Conservation (phyloP, 2,329 filamentous ascomycete species). For the Ophiocordyceps australis region DNA sequence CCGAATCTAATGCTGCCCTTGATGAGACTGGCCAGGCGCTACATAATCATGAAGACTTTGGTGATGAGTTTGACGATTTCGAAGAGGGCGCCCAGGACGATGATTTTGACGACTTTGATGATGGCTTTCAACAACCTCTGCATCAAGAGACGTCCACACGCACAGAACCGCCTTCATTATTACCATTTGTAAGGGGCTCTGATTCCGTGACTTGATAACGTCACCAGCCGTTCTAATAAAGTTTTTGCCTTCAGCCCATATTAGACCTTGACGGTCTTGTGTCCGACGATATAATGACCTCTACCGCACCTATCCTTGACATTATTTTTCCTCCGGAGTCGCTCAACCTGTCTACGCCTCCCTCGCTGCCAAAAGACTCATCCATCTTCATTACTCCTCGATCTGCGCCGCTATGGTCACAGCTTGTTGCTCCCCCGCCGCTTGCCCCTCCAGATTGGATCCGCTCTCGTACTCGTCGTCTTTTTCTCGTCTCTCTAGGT, state of each 20-base stretch:
- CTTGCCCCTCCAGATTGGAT: constrained; percentile 97
- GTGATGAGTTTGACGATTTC: constrained; percentile 44
- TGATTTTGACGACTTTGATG: constrained; percentile 55
- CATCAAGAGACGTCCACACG: no score
- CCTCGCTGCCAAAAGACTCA: constrained; percentile 31
- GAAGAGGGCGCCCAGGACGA: constrained; percentile 36
- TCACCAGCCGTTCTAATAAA: constrained; percentile 10
- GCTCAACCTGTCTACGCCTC: constrained; percentile 29
- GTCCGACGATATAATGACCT: constrained; percentile 38
- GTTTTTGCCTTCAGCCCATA: constrained; percentile 32
- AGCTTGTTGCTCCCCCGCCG: constrained; percentile 85
- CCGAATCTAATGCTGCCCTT: no score
- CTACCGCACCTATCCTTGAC: constrained; percentile 48
- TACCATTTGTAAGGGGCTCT: constrained; percentile 23
- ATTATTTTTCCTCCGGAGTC: constrained; percentile 43
- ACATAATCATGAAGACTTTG: constrained; percentile 26
- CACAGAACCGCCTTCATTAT: constrained; percentile 17
- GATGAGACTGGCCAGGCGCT: constrained; percentile 22
- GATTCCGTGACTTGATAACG: no score
- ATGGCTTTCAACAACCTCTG: constrained; percentile 43
- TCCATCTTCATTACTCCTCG: constrained; percentile 69
- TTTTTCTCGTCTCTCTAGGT: constrained; percentile 89
- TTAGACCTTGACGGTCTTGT: constrained; percentile 48
- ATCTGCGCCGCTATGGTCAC: constrained; percentile 85
- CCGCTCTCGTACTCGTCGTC: constrained; percentile 77